Evolutionary conservation across 2,329 filamentous ascomycete species (phyloP), one percentile per base, ranked within the genome.

Genomic region (Cladophialophora psammophila): DNA sequence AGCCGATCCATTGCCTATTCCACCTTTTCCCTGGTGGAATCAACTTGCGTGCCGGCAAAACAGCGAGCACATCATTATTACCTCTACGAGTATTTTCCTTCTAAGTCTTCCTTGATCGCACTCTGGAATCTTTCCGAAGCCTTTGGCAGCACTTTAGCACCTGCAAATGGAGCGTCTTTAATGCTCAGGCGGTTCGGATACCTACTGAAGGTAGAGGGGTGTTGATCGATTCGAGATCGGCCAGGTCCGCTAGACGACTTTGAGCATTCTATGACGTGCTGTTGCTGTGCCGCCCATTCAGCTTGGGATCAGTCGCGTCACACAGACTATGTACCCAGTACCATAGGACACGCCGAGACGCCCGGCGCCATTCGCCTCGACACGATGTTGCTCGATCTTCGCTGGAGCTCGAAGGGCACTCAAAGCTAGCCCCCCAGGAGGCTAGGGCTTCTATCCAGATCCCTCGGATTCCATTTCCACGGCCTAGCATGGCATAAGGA

Each of bases 51-150:
- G 45, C 45, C 45, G 18, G 45, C 18, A 50, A 26, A 50, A 50
- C 45, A 50, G 45, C 45, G 18, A 50, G 45, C 18, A 26, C 40
- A 50, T 50, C 18, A 50, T 50, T 50, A 50, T 50, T 50, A 26
- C 45, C 18, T 50, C 45, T 8, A 12, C 9, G 5, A 18, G 40
- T n/a, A 42, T 26, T 50, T 20, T n/a, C 40, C 45, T 26, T 26
- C 3, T 8, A 4, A 50, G 45, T 9, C 45, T 6, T 20, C 18
- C 26, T 12, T 18, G 45, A 9, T 20, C 18, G 18, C 5, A n/a
- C 10, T 18, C 26, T 50, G 45, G 45, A 26, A 50, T 26, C 45
- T 26, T 26, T 26, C 45, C 45, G 45, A 26, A 5, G 45, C 18
- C 20, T 2, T 26, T 26, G 13, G 45, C 20, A 50, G 45, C 45